phyloP scores from a whole-genome alignment of 2,329 filamentous ascomycete genomes.

The Whalleya microplaca region DNA sequence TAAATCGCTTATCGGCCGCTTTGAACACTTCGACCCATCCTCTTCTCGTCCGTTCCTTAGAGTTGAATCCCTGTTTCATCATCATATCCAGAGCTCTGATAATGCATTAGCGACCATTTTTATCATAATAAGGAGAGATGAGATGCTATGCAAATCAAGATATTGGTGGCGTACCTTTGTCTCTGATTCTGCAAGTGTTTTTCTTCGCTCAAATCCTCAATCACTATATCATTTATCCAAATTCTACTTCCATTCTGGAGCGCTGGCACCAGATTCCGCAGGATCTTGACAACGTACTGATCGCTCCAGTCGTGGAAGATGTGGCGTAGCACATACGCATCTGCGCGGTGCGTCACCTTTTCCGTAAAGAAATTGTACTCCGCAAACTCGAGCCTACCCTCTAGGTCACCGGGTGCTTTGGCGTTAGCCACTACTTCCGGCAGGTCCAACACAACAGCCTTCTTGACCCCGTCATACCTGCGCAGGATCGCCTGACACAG shows the following conservation, averaged over 20 bases:
- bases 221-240: conserved; percentile 32
- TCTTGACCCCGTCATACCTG: conserved; percentile 20
- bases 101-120: neutral
- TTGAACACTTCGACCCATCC: conserved; percentile 21
- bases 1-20: conserved; percentile 16
- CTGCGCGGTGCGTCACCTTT: conserved; percentile 20
- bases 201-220: conserved; percentile 21
- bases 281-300: conserved; percentile 36
- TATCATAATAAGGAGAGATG: neutral
- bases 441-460: conserved; percentile 27
- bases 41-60: conserved; percentile 19
- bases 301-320: conserved; percentile 43
- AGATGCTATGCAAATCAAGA: neutral
- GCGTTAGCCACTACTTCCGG: conserved; percentile 31
- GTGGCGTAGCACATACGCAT: conserved; percentile 36
- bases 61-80: conserved; percentile 24
- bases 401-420: conserved; percentile 25
- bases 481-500: conserved; percentile 27
- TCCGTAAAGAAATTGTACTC: conserved; percentile 31
- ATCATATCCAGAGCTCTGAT: conserved; percentile 19
- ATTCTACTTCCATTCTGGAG: conserved; percentile 31
- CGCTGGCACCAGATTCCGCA: conserved; percentile 36
- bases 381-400: conserved; percentile 24
- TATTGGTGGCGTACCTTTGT: conserved; percentile 8
- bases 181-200: conserved; percentile 14